Percentiles rank a stretch among this genome's conserved stretches.
These are phyloP conservation scores for Sporothrix pseudoabietina DNA, from an alignment of 2,329 filamentous ascomycete genomes.

Conservation along the genomic window DNA sequence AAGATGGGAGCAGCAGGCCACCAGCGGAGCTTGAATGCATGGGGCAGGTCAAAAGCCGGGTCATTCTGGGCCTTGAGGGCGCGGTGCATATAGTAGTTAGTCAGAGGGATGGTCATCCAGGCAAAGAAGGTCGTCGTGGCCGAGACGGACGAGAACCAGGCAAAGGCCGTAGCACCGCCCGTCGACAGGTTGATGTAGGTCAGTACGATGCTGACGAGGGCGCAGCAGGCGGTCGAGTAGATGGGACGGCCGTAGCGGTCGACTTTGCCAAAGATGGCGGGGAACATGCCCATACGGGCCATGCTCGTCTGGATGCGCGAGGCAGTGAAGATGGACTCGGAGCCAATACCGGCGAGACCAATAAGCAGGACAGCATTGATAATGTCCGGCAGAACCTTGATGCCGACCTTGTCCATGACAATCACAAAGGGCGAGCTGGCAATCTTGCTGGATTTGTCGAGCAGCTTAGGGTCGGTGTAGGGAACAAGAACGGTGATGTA, in stretches of 20 bases:
- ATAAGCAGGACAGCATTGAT: slow-evolving; percentile 56
- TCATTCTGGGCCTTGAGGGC: slow-evolving; percentile 30
- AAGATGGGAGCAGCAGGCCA: slow-evolving; percentile 28
- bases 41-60: slow-evolving; percentile 26
- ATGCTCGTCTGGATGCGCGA: slow-evolving; percentile 33
- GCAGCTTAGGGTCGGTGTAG: slow-evolving; percentile 30
- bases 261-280: slow-evolving; percentile 30
- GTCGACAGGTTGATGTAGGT: slow-evolving; percentile 33
- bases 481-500: slow-evolving; percentile 32
- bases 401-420: slow-evolving; percentile 43
- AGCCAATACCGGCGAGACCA: slow-evolving; percentile 33
- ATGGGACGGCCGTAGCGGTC: slow-evolving; percentile 29
- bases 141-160: slow-evolving; percentile 32
- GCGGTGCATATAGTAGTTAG: slow-evolving; percentile 32
- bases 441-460: slow-evolving; percentile 29
- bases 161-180: slow-evolving; percentile 29
- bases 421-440: slow-evolving; percentile 49
- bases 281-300: slow-evolving; percentile 33
- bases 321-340: slow-evolving; percentile 32
- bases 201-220: slow-evolving; percentile 30
- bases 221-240: slow-evolving; percentile 26
- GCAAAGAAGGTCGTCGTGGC: slow-evolving; percentile 32
- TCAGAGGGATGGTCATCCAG: slow-evolving; percentile 32
- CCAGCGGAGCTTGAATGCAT: slow-evolving; percentile 30
- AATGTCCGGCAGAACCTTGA: slow-evolving; percentile 59